Conservation (phyloP, 2,329 filamentous ascomycete species). For the Cryphonectria naterciae region DNA sequence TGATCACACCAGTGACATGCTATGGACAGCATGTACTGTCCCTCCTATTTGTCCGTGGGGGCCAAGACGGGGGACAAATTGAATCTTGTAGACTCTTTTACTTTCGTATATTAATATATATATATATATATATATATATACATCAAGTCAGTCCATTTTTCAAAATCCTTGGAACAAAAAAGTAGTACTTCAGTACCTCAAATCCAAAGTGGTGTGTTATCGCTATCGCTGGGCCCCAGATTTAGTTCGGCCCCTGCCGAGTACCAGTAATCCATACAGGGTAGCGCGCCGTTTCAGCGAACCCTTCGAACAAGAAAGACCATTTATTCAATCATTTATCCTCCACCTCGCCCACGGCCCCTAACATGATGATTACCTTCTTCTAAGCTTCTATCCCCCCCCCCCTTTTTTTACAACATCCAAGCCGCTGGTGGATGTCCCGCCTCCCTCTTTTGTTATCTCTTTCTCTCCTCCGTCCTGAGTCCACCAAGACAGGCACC, state of each 20-base stretch:
- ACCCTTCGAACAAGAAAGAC: not conserved
- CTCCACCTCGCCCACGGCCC: not conserved
- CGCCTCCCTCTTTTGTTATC: not conserved
- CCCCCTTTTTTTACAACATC: not conserved
- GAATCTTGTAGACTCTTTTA: too few species aligned
- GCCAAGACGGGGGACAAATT: too few species aligned
- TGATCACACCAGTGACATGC: not conserved
- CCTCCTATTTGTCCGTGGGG: not conserved
- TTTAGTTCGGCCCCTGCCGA: conserved; percentile 10
- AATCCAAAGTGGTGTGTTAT: not conserved
- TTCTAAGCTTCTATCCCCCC: not conserved
- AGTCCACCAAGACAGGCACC: not conserved
- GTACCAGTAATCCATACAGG: not conserved
- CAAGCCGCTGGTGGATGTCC: not conserved
- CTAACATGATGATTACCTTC: not conserved
- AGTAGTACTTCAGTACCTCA: not conserved
- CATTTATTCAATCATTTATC: not conserved
- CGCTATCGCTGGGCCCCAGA: not conserved
- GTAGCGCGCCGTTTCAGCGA: conserved; percentile 7
- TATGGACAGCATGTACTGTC: not conserved
- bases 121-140: not conserved
- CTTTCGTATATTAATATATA: not conserved
- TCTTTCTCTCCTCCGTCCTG: not conserved
- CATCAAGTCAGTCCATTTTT: not conserved
- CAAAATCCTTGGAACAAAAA: not conserved